Percentiles rank a stretch among this genome's conserved stretches.
Evolutionary conservation across 129 eudicot species (phyloP).

Genomic region (Logfia minima): DNA sequence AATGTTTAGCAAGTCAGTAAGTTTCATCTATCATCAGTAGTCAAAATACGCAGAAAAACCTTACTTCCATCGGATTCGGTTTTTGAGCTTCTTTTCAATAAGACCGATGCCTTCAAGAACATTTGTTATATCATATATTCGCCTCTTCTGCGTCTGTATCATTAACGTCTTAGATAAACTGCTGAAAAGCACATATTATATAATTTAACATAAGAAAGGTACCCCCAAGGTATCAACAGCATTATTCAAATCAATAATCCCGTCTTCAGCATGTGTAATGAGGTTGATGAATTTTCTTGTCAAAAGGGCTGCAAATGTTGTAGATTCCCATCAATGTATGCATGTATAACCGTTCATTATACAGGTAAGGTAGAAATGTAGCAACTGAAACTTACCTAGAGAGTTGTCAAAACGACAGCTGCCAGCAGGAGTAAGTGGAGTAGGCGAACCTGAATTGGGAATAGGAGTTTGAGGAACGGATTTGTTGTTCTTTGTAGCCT

Average conservation of each 20-base stretch:
- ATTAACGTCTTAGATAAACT: constrained; percentile 4
- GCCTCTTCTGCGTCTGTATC: constrained; percentile 86
- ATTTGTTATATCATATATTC: constrained; percentile 95
- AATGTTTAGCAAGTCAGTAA: neutral
- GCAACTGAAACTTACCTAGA: constrained; percentile 50
- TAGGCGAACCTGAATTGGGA: constrained; percentile 78
- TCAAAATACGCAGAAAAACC: constrained; percentile 25
- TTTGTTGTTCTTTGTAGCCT: constrained; percentile 51
- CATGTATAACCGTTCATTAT: no score
- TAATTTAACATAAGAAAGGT: neutral
- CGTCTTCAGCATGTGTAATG: constrained; percentile 94
- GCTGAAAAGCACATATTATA: neutral
- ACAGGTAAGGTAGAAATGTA: neutral
- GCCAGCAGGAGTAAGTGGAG: constrained; percentile 84
- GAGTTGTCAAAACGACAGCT: constrained; percentile 90
- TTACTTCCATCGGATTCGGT: constrained; percentile 96
- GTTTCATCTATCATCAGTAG: neutral
- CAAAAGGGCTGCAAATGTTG: constrained; percentile 57
- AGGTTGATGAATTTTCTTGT: constrained; percentile 80
- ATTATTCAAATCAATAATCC: constrained; percentile 85
- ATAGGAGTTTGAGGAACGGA: constrained; percentile 72
- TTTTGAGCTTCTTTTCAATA: constrained; percentile 92
- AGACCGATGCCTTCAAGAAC: constrained; percentile 99
- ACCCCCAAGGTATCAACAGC: constrained; percentile 98
- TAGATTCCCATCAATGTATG: neutral